These are phyloP conservation scores for Streptanthus diversifolius DNA, from an alignment of 345 rosid genomes.

Conservation along the genomic window DNA sequence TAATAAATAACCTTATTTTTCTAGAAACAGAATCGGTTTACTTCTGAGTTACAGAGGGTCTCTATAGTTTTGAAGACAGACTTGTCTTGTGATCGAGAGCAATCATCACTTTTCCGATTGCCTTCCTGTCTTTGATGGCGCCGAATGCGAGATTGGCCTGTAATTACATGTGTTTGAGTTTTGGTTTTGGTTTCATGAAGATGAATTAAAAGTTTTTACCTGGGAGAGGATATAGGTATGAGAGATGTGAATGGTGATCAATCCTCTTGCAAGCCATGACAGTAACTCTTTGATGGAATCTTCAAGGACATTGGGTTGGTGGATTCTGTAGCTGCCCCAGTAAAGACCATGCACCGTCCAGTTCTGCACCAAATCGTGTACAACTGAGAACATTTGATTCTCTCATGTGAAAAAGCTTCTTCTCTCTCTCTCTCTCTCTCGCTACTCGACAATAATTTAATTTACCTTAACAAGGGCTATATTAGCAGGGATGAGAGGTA, in stretches of 20 bases:
- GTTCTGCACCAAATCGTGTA: slow-evolving; percentile 51
- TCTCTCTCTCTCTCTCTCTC: background rate
- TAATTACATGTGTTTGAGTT: background rate
- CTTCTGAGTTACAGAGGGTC: background rate
- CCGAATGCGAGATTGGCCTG: slow-evolving; percentile 88
- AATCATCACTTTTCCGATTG: slow-evolving; percentile 85
- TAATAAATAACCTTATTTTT: slow-evolving; percentile 6
- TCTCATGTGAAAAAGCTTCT: slow-evolving; percentile 4
- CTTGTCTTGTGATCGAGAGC: slow-evolving; percentile 40
- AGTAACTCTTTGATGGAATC: slow-evolving; percentile 74
- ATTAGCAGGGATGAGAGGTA: slow-evolving; percentile 80
- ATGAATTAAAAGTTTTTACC: slow-evolving; percentile 41
- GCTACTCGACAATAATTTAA: slow-evolving; percentile 8
- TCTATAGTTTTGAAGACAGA: slow-evolving; percentile 60
- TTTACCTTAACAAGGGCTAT: slow-evolving; percentile 89
- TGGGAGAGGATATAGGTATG: slow-evolving; percentile 58
- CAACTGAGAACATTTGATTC: background rate
- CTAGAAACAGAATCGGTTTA: background rate
- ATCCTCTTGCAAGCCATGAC: slow-evolving; percentile 68
- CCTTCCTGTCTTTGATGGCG: slow-evolving; percentile 80
- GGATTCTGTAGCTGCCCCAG: slow-evolving; percentile 81
- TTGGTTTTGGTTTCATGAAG: background rate
- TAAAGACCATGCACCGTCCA: slow-evolving; percentile 98
- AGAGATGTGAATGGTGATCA: slow-evolving; percentile 69
- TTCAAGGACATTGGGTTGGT: slow-evolving; percentile 58